Conservation (phyloP, 306 rosid genomes). For the Vigna trinervia region DNA sequence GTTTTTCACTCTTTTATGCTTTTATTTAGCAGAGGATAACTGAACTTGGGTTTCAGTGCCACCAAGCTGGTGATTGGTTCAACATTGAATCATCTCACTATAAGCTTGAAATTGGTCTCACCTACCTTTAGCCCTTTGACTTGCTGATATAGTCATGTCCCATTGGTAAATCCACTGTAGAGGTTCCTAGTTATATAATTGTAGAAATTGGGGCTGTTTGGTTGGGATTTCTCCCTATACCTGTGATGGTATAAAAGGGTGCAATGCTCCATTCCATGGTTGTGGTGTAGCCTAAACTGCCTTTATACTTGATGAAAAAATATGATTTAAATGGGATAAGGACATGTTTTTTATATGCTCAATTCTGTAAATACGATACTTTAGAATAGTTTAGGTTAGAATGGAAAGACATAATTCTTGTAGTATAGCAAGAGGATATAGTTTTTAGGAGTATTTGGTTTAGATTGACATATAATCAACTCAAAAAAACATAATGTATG, state of each 20-base stretch:
- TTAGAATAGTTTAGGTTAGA: constrained; percentile 14
- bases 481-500: constrained; percentile 18
- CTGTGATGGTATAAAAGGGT: constrained; percentile 1
- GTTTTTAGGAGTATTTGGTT: constrained; percentile 20
- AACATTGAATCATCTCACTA: neutral
- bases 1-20: constrained; percentile 8
- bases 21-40: constrained; percentile 1
- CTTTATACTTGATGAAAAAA: constrained; percentile 3
- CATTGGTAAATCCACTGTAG: neutral
- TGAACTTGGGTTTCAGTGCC: neutral
- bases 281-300: neutral
- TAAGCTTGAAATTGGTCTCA: constrained; percentile 6
- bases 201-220: neutral
- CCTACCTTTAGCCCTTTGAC: constrained; percentile 8
- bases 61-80: neutral
- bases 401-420: neutral
- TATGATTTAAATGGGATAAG: constrained; percentile 8
- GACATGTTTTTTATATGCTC: constrained; percentile 18
- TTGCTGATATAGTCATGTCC: neutral
- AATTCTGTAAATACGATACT: neutral
- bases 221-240: neutral
- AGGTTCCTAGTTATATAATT: constrained; percentile 7
- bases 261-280: neutral
- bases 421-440: constrained; percentile 9
- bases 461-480: constrained; percentile 6